These are phyloP conservation scores for Arabidopsis arenosa DNA, from an alignment of 345 rosid genomes.

Conservation along the genomic window DNA sequence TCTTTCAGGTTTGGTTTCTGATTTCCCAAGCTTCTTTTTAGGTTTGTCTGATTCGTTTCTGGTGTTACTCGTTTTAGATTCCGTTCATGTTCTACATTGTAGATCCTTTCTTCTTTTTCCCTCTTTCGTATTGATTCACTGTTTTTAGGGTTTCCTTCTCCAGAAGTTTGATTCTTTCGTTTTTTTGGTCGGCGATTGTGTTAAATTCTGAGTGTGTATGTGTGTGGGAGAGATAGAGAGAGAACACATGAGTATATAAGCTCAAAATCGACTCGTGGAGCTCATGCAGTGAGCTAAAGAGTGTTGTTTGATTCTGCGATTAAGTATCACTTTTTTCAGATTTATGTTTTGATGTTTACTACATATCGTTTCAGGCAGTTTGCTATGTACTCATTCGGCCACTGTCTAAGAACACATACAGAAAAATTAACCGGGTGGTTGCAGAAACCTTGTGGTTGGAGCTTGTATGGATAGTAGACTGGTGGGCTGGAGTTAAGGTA, in stretches of 20 bases:
- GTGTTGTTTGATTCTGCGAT: slow-evolving; percentile 6
- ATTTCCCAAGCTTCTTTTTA: slow-evolving; percentile 21
- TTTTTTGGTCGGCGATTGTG: slow-evolving; percentile 1
- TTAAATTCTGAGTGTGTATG: neutral
- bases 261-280: neutral
- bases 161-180: neutral
- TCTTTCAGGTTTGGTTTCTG: slow-evolving; percentile 82
- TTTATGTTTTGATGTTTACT: neutral
- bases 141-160: slow-evolving; percentile 34
- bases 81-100: slow-evolving; percentile 24
- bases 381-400: slow-evolving; percentile 78
- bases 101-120: slow-evolving; percentile 25
- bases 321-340: neutral
- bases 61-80: slow-evolving; percentile 9
- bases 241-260: slow-evolving; percentile 19
- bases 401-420: slow-evolving; percentile 69
- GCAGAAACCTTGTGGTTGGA: slow-evolving; percentile 93
- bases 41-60: slow-evolving; percentile 18
- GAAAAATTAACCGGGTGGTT: slow-evolving; percentile 71
- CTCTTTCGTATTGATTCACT: slow-evolving; percentile 21
- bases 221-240: neutral
- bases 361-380: slow-evolving; percentile 64
- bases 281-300: slow-evolving; percentile 12
- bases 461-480: slow-evolving; percentile 91
- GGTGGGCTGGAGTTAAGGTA: slow-evolving; percentile 98